Percentiles rank a stretch among this genome's conserved stretches.
Evolutionary conservation across 495 filamentous ascomycete species (phyloP).

Genomic region (Zalerion maritima): DNA sequence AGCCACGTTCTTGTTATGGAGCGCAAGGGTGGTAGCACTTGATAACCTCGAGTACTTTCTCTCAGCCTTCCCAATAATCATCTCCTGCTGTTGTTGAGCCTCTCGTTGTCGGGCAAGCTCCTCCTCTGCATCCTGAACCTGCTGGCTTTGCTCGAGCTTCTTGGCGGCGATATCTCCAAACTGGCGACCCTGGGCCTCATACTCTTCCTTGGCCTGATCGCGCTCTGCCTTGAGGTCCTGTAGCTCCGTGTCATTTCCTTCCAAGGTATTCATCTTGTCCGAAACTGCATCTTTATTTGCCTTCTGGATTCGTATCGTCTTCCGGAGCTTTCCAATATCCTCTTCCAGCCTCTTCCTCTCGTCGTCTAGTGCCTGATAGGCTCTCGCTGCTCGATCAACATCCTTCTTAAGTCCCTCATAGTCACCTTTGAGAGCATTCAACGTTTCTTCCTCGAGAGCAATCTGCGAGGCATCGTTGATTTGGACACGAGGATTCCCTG

Average conservation of each 20-base stretch:
- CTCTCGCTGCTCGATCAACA: too few relatives aligned
- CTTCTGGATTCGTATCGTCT: conserved; percentile 10
- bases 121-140: conserved; percentile 15
- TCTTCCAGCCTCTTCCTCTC: conserved; percentile 38
- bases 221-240: conserved; percentile 19
- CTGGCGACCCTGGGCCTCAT: conserved; percentile 26
- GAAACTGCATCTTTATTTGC: conserved; percentile 14
- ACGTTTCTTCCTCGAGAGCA: conserved; percentile 28
- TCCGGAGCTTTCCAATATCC: conserved; percentile 12
- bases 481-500: conserved; percentile 54
- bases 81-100: conserved; percentile 32
- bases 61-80: conserved; percentile 38
- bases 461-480: conserved; percentile 60
- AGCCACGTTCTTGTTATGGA: conserved; percentile 54
- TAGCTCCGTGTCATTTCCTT: conserved; percentile 25
- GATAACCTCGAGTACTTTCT: conserved; percentile 36
- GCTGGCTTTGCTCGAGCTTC: conserved; percentile 22
- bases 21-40: conserved; percentile 34
- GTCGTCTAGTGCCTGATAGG: too few relatives aligned
- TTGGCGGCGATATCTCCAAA: conserved; percentile 20
- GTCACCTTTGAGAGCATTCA: conserved; percentile 30
- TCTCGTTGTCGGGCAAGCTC: conserved; percentile 12
- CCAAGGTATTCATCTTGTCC: conserved; percentile 26
- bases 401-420: conserved; percentile 17
- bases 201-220: conserved; percentile 12